Conservation (phyloP, 441 rosid genomes). For the Populus hybrid region DNA sequence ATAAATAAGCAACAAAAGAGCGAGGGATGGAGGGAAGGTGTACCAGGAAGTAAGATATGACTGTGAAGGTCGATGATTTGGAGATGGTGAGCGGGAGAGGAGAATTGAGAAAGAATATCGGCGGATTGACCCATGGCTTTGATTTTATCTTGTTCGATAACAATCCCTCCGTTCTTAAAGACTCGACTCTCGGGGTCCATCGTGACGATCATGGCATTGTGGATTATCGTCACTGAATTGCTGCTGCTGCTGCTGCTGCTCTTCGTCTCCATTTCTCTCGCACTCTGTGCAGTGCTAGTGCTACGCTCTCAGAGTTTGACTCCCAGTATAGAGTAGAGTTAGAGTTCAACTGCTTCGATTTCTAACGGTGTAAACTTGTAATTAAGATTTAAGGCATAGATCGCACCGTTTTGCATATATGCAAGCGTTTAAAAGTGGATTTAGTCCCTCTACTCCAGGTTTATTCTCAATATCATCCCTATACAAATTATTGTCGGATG, state of each 20-base stretch:
- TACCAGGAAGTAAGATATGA: slow-evolving; percentile 63
- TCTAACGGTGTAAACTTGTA: background rate
- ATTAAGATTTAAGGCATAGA: background rate
- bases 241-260: background rate
- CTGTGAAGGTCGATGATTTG: slow-evolving; percentile 48
- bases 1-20: background rate
- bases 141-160: slow-evolving; percentile 43
- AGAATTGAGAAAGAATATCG: slow-evolving; percentile 40
- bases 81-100: slow-evolving; percentile 19
- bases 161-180: slow-evolving; percentile 51
- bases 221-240: slow-evolving; percentile 32
- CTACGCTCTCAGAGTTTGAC: background rate
- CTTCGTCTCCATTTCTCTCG: slow-evolving; percentile 21
- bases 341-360: background rate
- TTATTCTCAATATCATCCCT: too few species aligned
- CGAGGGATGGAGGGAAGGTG: background rate
- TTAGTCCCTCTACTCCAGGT: background rate
- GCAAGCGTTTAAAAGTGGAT: background rate
- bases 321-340: background rate
- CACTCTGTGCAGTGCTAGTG: background rate
- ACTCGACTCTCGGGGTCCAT: slow-evolving; percentile 48
- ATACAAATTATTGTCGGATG: too few species aligned
- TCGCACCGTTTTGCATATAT: background rate
- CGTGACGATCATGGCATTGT: slow-evolving; percentile 50
- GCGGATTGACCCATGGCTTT: slow-evolving; percentile 51